These are phyloP conservation scores for Aegilops bicornis DNA, from an alignment of 176 grass and related monocot species.

Conservation along the genomic window DNA sequence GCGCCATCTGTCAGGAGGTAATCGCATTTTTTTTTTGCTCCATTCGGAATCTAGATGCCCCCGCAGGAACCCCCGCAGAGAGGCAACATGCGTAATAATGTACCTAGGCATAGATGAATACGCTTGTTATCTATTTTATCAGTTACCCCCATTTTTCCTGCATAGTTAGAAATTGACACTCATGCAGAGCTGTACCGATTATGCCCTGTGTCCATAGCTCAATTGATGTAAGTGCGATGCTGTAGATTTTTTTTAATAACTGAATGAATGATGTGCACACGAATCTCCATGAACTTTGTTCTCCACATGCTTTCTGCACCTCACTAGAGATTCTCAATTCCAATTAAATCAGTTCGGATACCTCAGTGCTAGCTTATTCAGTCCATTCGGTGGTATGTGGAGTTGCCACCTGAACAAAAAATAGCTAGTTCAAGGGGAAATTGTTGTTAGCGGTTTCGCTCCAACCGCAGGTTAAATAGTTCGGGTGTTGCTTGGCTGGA, in stretches of 20 bases:
- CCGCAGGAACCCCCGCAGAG: background rate
- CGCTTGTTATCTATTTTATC: no score
- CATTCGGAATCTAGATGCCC: background rate
- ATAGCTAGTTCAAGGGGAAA: background rate
- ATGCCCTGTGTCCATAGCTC: background rate
- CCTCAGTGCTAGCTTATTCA: no score
- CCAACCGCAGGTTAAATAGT: background rate
- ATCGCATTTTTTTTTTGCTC: background rate
- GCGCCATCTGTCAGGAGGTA: constrained; percentile 30
- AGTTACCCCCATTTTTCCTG: no score
- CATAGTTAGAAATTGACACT: background rate
- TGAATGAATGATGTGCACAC: background rate
- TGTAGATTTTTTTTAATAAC: background rate
- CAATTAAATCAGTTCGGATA: no score
- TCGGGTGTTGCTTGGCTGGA: background rate
- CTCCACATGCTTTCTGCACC: no score
- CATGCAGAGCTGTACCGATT: background rate
- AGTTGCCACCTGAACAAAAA: background rate
- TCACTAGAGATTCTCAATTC: no score
- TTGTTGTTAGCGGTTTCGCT: no score
- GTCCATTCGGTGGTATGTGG: background rate
- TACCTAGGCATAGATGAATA: background rate
- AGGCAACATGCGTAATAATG: background rate
- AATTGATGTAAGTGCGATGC: background rate
- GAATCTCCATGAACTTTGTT: no score